Evolutionary conservation across 441 rosid genomes (phyloP), one percentile per base, ranked within the genome.

Genomic region (Biscutella laevigata): DNA sequence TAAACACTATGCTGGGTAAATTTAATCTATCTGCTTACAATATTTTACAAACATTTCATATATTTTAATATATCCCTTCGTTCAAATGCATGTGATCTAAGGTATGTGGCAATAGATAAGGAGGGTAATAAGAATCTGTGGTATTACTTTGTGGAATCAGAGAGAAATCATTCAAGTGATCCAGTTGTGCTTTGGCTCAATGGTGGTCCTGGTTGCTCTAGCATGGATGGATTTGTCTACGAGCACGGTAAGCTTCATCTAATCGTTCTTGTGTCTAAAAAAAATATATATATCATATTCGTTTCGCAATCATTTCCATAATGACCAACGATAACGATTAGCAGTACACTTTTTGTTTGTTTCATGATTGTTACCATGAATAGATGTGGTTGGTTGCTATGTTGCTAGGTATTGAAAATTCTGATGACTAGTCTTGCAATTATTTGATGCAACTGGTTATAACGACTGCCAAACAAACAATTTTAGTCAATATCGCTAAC

Each of bases 1-100:
- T 11, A 81, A 89, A 40, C 95, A 89, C 66, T 78, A 89, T 76
- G 74, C 95, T 51, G 95, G 97, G 95, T 89, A 73, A 51, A 33
- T 30, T 24, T 7, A 46, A 25, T 39, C 4, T 10, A 26, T 9
- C 4, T 15, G 28, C 15, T 28, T 24, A 12, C n/a, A 17, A 35
- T 1, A 26, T 26, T 4, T 27, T 38, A 21, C 15, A 39, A 16
- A 2, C 2, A 0, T 46, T n/a, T 4, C 6, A 11, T 53, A 10
- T 26, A 9, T 13, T 38, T 29, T 39, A 35, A 14, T 17, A 3
- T 43, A 6, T 33, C 9, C 21, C 9, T 47, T 42, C 16, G 10
- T 8, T 25, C 21, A 17, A 4, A 25, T 48, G 39, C 26, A 9
- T 32, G 13, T 41, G 60, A 37, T 54, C 9, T 29, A 66, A 82